phyloP scores from a whole-genome alignment of 495 filamentous ascomycete species.

The Aspergillus steynii region DNA sequence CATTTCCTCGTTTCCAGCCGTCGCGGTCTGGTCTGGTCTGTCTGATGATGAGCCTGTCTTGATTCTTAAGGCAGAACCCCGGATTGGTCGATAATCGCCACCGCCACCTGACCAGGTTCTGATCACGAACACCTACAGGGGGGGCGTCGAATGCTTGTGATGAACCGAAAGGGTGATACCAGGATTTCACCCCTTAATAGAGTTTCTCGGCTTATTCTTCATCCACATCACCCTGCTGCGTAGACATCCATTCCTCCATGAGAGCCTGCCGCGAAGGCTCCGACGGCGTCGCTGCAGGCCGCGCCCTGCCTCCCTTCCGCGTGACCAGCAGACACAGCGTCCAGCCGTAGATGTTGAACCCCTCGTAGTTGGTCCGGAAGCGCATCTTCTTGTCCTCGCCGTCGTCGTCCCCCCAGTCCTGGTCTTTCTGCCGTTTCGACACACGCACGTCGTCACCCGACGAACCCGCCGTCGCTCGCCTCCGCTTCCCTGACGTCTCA shows the following conservation, averaged over 20 bases:
- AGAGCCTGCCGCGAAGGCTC: conserved; percentile 63
- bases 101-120: neutral
- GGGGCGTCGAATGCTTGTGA: neutral
- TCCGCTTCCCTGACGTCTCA: conserved; percentile 5
- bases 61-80: neutral
- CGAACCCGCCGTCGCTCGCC: conserved; percentile 5
- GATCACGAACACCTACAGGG: neutral
- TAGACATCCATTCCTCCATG: conserved; percentile 93
- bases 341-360: conserved; percentile 90
- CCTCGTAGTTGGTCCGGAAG: conserved; percentile 85
- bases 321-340: conserved; percentile 91
- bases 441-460: conserved; percentile 11
- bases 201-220: conserved; percentile 38
- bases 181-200: neutral
- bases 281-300: conserved; percentile 28
- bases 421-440: conserved; percentile 20
- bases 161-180: neutral
- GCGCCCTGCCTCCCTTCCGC: conserved; percentile 53
- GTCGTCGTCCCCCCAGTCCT: conserved; percentile 43
- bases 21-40: neutral
- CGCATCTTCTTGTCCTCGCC: conserved; percentile 83
- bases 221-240: conserved; percentile 53
- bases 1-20: neutral
- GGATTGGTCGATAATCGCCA: neutral
- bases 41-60: neutral